Conservation (phyloP, 306 rosid genomes). For the Castanopsis chinensis region DNA sequence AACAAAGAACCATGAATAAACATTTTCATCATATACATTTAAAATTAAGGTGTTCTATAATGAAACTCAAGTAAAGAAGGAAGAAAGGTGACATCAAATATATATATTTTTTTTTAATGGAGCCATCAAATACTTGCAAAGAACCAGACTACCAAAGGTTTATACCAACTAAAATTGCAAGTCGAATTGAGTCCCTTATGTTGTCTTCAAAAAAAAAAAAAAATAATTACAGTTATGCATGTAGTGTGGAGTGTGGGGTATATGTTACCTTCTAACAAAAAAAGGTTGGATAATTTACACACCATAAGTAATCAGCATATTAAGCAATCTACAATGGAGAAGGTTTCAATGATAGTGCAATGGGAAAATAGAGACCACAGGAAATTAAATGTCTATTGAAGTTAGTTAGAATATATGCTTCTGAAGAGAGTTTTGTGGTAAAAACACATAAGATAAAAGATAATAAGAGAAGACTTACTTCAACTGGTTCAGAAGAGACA, state of each 20-base stretch:
- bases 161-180: neutral
- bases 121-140: neutral
- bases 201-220: neutral
- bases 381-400: slow-evolving; percentile 1
- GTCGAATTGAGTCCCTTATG: neutral
- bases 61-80: too few species aligned
- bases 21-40: neutral
- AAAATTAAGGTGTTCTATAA: neutral
- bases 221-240: neutral
- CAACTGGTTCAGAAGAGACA: too few species aligned
- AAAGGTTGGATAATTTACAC: too few species aligned
- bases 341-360: neutral
- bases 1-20: neutral
- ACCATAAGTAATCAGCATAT: too few species aligned
- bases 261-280: too few species aligned
- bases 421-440: too few species aligned
- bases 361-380: slow-evolving; percentile 1
- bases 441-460: too few species aligned
- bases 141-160: neutral
- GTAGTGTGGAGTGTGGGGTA: neutral
- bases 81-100: neutral
- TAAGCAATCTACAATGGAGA: neutral
- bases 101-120: neutral
- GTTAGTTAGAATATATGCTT: too few species aligned
- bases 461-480: too few species aligned